phyloP scores from a whole-genome alignment of 352 stramenopile species.

The Phytophthora hybrid region DNA sequence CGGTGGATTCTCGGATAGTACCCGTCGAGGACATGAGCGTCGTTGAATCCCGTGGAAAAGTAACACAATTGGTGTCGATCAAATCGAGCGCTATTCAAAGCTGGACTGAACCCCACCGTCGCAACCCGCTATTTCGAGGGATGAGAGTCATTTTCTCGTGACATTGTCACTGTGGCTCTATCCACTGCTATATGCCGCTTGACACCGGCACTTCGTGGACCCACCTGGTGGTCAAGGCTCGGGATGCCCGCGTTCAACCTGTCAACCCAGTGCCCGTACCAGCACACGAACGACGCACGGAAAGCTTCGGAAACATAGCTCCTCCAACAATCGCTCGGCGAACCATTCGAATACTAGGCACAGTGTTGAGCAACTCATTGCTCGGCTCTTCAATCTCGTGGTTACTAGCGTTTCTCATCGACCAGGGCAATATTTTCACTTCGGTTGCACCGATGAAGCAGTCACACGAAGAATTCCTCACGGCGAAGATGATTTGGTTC shows the following conservation, averaged over 20 bases:
- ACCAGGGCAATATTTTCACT: constrained; percentile 23
- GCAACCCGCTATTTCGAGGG: not conserved
- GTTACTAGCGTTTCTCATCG: constrained; percentile 21
- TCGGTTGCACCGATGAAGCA: not conserved
- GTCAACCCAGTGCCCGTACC: not conserved
- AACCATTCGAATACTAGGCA: constrained; percentile 28
- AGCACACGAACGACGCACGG: not conserved
- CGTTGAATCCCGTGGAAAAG: no score
- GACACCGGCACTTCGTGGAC: constrained; percentile 6
- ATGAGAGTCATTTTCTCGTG: not conserved
- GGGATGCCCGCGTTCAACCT: constrained; percentile 23
- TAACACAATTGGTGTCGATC: no score
- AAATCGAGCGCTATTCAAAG: no score
- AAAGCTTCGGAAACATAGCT: constrained; percentile 14
- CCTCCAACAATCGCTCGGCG: constrained; percentile 6
- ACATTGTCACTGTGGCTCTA: not conserved
- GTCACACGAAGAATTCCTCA: constrained; percentile 21
- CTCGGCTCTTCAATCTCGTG: constrained; percentile 28
- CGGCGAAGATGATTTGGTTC: constrained; percentile 34
- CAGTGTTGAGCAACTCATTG: constrained; percentile 36
- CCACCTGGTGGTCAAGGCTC: constrained; percentile 21
- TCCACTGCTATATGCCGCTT: not conserved
- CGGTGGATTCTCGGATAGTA: no score
- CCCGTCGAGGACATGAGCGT: no score
- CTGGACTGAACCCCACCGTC: no score